Percentiles rank a stretch among this genome's conserved stretches.
Conservation (phyloP, 345 rosid genomes). For the Brassica rapa region DNA sequence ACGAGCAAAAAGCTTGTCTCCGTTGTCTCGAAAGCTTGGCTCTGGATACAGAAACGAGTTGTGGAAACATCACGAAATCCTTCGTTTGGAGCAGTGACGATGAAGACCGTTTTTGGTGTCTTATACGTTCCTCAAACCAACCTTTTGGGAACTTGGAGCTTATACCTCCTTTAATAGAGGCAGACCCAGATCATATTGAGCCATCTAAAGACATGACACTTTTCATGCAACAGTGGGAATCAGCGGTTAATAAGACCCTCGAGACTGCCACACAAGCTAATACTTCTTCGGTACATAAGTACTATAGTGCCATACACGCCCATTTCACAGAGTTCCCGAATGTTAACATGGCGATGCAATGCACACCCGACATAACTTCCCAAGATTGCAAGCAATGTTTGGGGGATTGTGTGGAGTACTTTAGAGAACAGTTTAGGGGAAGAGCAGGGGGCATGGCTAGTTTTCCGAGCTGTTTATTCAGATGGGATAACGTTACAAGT, state of each 20-base stretch:
- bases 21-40: background rate
- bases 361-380: constrained; percentile 21
- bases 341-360: constrained; percentile 19
- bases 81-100: background rate
- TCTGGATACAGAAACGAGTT: background rate
- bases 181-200: background rate
- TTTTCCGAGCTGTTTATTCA: constrained; percentile 12
- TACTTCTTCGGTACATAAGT: background rate
- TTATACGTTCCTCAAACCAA: constrained; percentile 18
- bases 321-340: background rate
- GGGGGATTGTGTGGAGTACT: background rate
- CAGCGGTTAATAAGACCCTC: background rate
- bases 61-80: background rate
- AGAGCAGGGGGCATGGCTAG: background rate
- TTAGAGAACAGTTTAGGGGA: background rate
- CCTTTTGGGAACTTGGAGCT: background rate
- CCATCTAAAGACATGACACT: background rate
- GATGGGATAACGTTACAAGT: constrained; percentile 18
- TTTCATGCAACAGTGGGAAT: constrained; percentile 7
- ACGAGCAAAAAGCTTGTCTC: background rate
- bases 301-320: background rate
- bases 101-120: background rate
- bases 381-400: constrained; percentile 10
- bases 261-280: background rate
- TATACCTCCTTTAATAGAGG: background rate